Percentiles rank a stretch among this genome's conserved stretches.
phyloP scores from a whole-genome alignment of 495 filamentous ascomycete genomes.

The Astrothelium macrocarpum region DNA sequence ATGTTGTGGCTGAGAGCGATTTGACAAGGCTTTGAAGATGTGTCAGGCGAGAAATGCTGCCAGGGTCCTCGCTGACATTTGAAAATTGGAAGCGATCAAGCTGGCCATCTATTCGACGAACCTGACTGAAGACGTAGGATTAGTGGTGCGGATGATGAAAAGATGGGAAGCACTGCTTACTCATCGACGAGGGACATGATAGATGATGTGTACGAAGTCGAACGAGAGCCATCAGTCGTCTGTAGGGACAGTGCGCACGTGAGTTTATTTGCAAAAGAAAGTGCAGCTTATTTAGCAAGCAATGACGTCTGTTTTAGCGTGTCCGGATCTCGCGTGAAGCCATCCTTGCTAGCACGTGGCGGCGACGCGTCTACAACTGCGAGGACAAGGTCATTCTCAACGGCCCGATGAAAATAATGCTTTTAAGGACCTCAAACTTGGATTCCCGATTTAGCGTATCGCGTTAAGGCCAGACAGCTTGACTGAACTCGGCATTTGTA shows the following conservation, averaged over 20 bases:
- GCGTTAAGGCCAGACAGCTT: too few species aligned
- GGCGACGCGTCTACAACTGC: neutral
- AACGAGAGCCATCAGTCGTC: neutral
- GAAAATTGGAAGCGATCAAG: constrained; percentile 65
- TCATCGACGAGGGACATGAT: constrained; percentile 59
- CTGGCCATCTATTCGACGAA: constrained; percentile 66
- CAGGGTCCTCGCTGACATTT: neutral
- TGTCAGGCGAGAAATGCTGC: constrained; percentile 14
- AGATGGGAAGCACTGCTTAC: constrained; percentile 40
- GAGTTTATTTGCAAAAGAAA: neutral
- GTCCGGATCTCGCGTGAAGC: neutral
- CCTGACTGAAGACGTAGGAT: constrained; percentile 48
- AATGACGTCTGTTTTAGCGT: constrained; percentile 10
- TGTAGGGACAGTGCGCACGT: too few species aligned
- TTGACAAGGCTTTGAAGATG: constrained; percentile 55
- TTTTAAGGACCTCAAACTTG: too few species aligned
- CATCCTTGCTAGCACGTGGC: neutral
- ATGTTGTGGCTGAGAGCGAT: constrained; percentile 55
- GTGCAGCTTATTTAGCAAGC: neutral
- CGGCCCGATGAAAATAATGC: too few species aligned
- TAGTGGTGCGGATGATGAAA: constrained; percentile 8
- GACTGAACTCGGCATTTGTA: too few species aligned
- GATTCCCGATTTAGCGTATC: too few species aligned
- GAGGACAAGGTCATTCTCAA: too few species aligned
- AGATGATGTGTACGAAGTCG: neutral